These are phyloP conservation scores for Lecanicillium sp. DNA, from an alignment of 2,329 filamentous ascomycete genomes.

Conservation along the genomic window DNA sequence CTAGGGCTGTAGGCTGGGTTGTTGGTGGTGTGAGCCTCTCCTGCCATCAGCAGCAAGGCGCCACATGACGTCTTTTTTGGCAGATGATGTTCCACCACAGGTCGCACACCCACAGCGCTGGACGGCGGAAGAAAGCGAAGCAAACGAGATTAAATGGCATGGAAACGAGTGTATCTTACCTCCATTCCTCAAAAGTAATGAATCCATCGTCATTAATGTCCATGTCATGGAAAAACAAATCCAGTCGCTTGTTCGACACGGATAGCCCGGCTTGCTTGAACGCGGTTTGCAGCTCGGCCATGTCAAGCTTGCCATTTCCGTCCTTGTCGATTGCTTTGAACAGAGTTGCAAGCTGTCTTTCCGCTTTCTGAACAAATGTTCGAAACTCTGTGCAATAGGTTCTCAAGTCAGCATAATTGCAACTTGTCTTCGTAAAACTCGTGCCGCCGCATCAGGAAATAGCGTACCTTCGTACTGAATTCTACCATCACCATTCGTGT, in stretches of 20 bases:
- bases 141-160: constrained; percentile 7
- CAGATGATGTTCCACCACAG: constrained; percentile 14
- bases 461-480: constrained; percentile 80
- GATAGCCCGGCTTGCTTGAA: constrained; percentile 71
- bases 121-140: constrained; percentile 4
- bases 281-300: constrained; percentile 70
- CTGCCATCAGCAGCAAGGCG: constrained; percentile 2
- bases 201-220: constrained; percentile 81
- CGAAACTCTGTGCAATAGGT: constrained; percentile 64
- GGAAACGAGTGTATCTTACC: constrained; percentile 51
- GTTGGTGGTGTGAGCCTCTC: neutral
- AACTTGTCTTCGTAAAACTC: too few relatives aligned
- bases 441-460: neutral
- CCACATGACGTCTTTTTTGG: constrained; percentile 15
- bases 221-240: constrained; percentile 82
- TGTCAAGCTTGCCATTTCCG: constrained; percentile 77
- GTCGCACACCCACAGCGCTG: neutral
- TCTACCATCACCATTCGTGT: constrained; percentile 77
- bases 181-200: constrained; percentile 93
- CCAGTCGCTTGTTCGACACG: constrained; percentile 68
- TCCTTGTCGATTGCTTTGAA: constrained; percentile 85
- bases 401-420: neutral
- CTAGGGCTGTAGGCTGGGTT: too few relatives aligned
- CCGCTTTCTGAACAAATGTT: constrained; percentile 77
- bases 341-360: constrained; percentile 70